Conservation (phyloP, 1,284 basidiomycete genomes). For the Jaminaea rosea region DNA sequence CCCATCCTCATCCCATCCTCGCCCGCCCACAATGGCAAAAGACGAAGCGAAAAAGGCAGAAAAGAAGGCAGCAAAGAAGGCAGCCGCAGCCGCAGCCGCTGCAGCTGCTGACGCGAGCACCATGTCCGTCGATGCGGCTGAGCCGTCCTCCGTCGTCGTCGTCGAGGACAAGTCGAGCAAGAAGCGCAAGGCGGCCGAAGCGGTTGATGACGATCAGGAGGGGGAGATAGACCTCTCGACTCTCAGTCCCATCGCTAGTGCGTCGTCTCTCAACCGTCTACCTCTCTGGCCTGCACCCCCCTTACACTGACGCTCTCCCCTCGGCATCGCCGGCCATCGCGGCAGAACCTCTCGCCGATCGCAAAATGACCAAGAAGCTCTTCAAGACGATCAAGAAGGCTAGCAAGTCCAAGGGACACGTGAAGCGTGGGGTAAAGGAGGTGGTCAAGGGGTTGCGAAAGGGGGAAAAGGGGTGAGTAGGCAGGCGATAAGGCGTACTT, state of each 20-base stretch:
- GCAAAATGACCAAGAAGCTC: conserved; percentile 42
- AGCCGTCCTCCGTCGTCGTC: conserved; percentile 12
- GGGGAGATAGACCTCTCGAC: conserved; percentile 5
- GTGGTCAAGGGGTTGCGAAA: conserved; percentile 45
- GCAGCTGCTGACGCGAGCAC: conserved; percentile 13
- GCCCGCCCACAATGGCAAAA: conserved; percentile 21
- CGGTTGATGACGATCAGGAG: conserved; percentile 15
- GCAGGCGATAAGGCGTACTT: no score
- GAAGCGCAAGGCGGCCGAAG: conserved; percentile 23
- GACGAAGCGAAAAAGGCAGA: conserved; percentile 34
- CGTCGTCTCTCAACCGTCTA: conserved; percentile 5
- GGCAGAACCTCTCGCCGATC: conserved; percentile 33
- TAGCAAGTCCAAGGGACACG: conserved; percentile 43
- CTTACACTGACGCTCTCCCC: no score
- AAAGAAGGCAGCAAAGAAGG: conserved; percentile 31
- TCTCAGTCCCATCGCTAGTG: conserved; percentile 35
- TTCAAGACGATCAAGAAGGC: conserved; percentile 47
- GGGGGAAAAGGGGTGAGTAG: conserved; percentile 36
- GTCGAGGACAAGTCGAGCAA: conserved; percentile 22
- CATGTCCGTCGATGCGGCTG: conserved; percentile 7
- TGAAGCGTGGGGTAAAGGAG: conserved; percentile 47
- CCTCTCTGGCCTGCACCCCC: no score
- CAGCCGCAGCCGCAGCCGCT: conserved; percentile 18
- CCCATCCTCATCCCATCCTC: not conserved
- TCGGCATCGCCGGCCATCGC: not conserved